Conservation (phyloP, 495 filamentous ascomycete genomes). For the Penicillium riverlandense region DNA sequence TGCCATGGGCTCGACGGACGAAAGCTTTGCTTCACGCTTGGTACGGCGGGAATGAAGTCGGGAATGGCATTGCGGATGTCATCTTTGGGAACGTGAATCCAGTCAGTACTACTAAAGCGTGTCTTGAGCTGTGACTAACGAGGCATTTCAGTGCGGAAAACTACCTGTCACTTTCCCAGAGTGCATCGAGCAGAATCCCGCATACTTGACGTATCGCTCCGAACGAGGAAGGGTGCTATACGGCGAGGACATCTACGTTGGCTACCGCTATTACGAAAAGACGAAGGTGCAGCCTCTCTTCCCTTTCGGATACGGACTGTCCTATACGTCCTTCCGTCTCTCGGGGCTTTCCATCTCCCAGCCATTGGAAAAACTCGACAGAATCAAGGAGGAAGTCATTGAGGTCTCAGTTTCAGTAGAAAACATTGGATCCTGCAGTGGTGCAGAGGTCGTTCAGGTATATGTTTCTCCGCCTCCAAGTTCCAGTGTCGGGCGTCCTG, state of each 20-base stretch:
- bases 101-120: no score
- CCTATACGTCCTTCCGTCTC: slow-evolving; percentile 67
- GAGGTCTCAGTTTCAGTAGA: background rate
- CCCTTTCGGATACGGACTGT: slow-evolving; percentile 75
- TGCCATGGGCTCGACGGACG: slow-evolving; percentile 68
- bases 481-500: slow-evolving; percentile 6
- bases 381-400: background rate
- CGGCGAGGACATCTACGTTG: slow-evolving; percentile 70
- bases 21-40: slow-evolving; percentile 63
- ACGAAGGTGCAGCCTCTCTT: slow-evolving; percentile 55
- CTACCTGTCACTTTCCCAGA: slow-evolving; percentile 55
- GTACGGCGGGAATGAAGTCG: slow-evolving; percentile 7
- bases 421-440: background rate
- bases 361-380: background rate
- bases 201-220: slow-evolving; percentile 64
- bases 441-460: slow-evolving; percentile 11
- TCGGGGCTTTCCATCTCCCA: slow-evolving; percentile 38
- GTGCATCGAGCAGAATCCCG: slow-evolving; percentile 57
- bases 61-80: no score
- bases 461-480: slow-evolving; percentile 5
- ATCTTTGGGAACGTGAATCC: no score
- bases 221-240: slow-evolving; percentile 66
- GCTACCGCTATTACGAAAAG: slow-evolving; percentile 73
- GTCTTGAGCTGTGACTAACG: background rate
- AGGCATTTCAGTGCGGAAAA: slow-evolving; percentile 30